phyloP scores from a whole-genome alignment of 2,329 filamentous ascomycete species.

The Paracoccidioides lutzii region DNA sequence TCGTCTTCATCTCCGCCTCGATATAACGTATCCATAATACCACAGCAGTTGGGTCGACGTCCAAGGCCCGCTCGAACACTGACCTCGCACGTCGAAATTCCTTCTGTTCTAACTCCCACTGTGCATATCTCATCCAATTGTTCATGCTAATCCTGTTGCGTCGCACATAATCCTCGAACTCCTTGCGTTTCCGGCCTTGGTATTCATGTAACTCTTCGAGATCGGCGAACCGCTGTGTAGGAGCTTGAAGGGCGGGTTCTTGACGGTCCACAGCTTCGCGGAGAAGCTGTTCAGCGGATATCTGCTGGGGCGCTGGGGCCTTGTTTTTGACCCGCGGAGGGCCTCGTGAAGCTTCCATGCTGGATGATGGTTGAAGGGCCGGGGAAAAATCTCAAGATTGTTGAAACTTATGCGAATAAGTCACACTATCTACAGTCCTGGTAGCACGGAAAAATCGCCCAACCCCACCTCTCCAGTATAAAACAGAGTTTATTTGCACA shows the following conservation, averaged over 20 bases:
- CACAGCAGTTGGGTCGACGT: constrained; percentile 78
- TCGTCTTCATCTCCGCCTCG: constrained; percentile 87
- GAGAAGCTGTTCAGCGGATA: constrained; percentile 92
- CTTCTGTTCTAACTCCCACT: constrained; percentile 97
- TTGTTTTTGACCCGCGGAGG: constrained; percentile 98
- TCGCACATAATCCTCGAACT: constrained; percentile 95
- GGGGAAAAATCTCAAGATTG: background rate
- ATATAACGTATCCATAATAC: constrained; percentile 86
- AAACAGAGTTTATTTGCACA: background rate
- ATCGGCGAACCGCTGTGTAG: constrained; percentile 88
- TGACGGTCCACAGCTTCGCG: constrained; percentile 95
- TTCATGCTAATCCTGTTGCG: constrained; percentile 92
- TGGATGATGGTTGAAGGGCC: constrained; percentile 17
- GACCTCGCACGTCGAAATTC: constrained; percentile 84
- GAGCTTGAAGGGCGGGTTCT: constrained; percentile 74
- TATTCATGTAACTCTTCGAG: constrained; percentile 96
- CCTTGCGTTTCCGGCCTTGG: constrained; percentile 87
- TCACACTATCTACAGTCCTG: background rate
- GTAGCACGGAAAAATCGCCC: background rate
- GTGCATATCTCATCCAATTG: constrained; percentile 97
- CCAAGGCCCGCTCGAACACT: constrained; percentile 87
- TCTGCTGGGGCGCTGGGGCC: constrained; percentile 78
- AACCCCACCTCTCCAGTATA: background rate
- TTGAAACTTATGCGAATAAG: background rate
- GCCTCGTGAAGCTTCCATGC: constrained; percentile 81